phyloP scores from a whole-genome alignment of 2,329 filamentous ascomycete genomes.

The Cryphonectria nitschkei region DNA sequence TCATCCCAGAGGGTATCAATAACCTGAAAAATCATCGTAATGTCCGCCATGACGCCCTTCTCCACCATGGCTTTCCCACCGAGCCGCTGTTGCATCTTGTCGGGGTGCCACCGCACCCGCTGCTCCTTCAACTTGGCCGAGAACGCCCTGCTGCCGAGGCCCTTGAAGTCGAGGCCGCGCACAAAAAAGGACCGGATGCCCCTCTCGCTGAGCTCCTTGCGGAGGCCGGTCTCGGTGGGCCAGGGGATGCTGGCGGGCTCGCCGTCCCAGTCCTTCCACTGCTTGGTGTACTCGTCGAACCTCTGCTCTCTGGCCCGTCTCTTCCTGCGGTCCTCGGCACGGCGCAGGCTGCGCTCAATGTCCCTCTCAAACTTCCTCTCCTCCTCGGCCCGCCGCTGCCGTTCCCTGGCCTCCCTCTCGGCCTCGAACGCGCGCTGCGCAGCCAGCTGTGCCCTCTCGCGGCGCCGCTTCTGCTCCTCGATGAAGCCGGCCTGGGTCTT shows the following conservation, averaged over 20 bases:
- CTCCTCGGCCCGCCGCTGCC: conserved; percentile 39
- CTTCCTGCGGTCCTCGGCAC: conserved; percentile 66
- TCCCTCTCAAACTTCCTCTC: conserved; percentile 56
- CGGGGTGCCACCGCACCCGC: conserved; percentile 93
- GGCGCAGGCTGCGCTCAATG: conserved; percentile 70
- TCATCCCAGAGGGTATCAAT: conserved; percentile 82
- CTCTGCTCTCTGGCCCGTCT: conserved; percentile 58
- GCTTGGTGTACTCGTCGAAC: conserved; percentile 67
- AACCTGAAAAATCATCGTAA: conserved; percentile 91
- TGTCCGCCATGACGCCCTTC: conserved; percentile 70
- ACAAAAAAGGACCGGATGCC: conserved; percentile 73
- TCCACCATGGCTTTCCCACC: conserved; percentile 74
- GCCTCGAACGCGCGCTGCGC: conserved; percentile 64
- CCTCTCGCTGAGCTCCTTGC: conserved; percentile 59
- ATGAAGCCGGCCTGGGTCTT: conserved; percentile 83
- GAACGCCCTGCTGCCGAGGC: conserved; percentile 50
- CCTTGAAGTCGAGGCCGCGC: conserved; percentile 47
- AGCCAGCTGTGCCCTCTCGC: conserved; percentile 45
- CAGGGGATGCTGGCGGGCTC: conserved; percentile 59
- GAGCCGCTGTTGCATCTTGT: conserved; percentile 93
- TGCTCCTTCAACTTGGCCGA: conserved; percentile 72
- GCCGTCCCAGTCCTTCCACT: conserved; percentile 64
- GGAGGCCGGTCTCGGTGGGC: conserved; percentile 69
- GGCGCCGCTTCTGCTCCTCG: conserved; percentile 67
- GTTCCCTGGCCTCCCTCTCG: conserved; percentile 49